Conservation (phyloP, 495 filamentous ascomycete species). For the Aspergillus sclerotiicarbonarius region DNA sequence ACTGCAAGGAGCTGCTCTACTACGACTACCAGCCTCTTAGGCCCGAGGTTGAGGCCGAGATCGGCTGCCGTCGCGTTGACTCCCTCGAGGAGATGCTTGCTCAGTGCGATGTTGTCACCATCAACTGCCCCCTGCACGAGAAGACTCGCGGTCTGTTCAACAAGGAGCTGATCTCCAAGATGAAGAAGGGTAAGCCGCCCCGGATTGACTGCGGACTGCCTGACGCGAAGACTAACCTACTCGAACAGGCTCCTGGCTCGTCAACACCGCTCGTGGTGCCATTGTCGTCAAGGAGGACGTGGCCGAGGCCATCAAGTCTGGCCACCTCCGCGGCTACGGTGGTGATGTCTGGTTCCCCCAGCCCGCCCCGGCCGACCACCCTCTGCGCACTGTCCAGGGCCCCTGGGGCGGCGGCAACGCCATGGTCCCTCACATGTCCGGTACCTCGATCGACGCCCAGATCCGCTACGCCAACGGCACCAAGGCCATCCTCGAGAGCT, state of each 20-base stretch:
- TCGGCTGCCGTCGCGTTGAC: slow-evolving; percentile 87
- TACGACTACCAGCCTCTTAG: slow-evolving; percentile 96
- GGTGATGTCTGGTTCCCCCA: slow-evolving; percentile 94
- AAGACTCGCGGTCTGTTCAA: slow-evolving; percentile 96
- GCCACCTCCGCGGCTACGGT: slow-evolving; percentile 95
- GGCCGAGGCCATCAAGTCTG: slow-evolving; percentile 85
- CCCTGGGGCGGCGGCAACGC: slow-evolving; percentile 96
- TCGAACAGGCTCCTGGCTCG: slow-evolving; percentile 76
- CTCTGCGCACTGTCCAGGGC: slow-evolving; percentile 88
- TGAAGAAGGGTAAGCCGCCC: slow-evolving; percentile 78
- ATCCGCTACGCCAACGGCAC: slow-evolving; percentile 87
- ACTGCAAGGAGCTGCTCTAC: slow-evolving; percentile 99
- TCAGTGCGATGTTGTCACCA: slow-evolving; percentile 97
- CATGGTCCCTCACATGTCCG: slow-evolving; percentile 98
- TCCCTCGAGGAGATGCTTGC: slow-evolving; percentile 89
- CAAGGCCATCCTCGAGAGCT: slow-evolving; percentile 87
- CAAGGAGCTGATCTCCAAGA: slow-evolving; percentile 99
- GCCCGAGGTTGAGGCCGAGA: slow-evolving; percentile 89
- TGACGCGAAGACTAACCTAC: slow-evolving; percentile 11
- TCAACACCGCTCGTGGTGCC: slow-evolving; percentile 98
- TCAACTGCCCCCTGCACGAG: slow-evolving; percentile 99
- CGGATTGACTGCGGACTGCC: neutral
- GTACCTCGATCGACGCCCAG: slow-evolving; percentile 96
- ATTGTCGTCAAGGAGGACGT: slow-evolving; percentile 99
- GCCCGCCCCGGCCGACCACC: slow-evolving; percentile 92